These are phyloP conservation scores for Alternaria postmessia DNA, from an alignment of 2,329 filamentous ascomycete species.

Conservation along the genomic window DNA sequence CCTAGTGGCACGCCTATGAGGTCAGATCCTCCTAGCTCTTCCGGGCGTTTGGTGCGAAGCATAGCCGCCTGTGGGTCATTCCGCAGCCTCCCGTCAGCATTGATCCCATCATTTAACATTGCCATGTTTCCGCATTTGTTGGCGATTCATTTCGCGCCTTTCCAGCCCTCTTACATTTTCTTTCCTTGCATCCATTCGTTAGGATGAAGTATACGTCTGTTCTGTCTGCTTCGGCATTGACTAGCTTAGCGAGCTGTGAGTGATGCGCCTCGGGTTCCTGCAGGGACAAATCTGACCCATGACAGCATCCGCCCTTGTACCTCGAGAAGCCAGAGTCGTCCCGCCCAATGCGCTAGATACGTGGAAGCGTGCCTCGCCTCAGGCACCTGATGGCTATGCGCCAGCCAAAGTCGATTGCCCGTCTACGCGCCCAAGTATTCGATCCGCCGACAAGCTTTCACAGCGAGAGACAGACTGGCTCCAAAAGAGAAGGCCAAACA, in stretches of 20 bases:
- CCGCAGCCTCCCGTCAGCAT: constrained; percentile 18
- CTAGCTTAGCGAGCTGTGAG: constrained; percentile 43
- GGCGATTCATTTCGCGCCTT: constrained; percentile 1
- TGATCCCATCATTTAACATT: constrained; percentile 23
- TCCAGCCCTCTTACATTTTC: neutral
- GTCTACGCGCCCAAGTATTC: constrained; percentile 70
- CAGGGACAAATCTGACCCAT: constrained; percentile 24
- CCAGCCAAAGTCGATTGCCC: constrained; percentile 76
- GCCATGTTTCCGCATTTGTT: constrained; percentile 17
- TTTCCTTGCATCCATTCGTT: neutral
- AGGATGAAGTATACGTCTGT: constrained; percentile 41
- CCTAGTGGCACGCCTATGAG: constrained; percentile 24
- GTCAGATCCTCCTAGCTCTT: constrained; percentile 25
- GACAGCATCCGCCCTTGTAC: constrained; percentile 40
- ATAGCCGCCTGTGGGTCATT: constrained; percentile 20
- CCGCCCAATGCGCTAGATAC: constrained; percentile 26
- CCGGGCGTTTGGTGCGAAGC: constrained; percentile 16
- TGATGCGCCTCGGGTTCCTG: constrained; percentile 5
- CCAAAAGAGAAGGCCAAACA: constrained; percentile 72
- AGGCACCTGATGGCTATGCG: constrained; percentile 73
- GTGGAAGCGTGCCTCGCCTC: constrained; percentile 58
- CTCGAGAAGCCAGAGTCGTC: constrained; percentile 31
- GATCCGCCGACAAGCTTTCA: constrained; percentile 70
- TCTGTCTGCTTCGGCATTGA: constrained; percentile 40
- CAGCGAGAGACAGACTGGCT: constrained; percentile 78